phyloP scores from a whole-genome alignment of 2,329 filamentous ascomycete genomes.

The Ascocoryne sarcoides region DNA sequence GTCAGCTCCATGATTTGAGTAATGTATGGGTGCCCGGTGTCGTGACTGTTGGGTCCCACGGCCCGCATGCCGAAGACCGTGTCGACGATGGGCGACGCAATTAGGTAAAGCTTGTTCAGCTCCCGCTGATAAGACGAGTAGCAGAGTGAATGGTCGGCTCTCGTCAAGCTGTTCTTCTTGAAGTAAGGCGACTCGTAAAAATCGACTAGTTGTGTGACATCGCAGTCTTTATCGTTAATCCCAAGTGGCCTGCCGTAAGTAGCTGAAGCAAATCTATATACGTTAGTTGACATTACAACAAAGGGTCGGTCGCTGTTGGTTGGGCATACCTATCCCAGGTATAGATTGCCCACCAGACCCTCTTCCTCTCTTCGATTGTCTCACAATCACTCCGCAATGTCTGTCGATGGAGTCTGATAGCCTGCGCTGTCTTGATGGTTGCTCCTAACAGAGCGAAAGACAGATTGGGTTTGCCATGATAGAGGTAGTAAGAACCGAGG shows the following conservation, averaged over 20 bases:
- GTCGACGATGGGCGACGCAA: slow-evolving; percentile 27
- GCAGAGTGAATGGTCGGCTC: background rate
- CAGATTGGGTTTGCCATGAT: slow-evolving; percentile 30
- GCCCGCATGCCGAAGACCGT: slow-evolving; percentile 22
- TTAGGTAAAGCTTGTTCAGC: slow-evolving; percentile 26
- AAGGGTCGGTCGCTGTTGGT: background rate
- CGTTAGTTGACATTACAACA: background rate
- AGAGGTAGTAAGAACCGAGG: slow-evolving; percentile 34
- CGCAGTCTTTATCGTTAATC: slow-evolving; percentile 35
- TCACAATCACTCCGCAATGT: background rate
- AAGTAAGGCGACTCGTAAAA: slow-evolving; percentile 3
- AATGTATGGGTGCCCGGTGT: slow-evolving; percentile 1
- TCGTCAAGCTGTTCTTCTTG: background rate
- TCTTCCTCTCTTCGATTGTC: background rate
- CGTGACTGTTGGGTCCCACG: slow-evolving; percentile 6
- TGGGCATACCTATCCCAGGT: background rate
- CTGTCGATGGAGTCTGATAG: slow-evolving; percentile 1
- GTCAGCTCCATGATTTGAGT: slow-evolving; percentile 8
- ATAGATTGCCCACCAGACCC: background rate
- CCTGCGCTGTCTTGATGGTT: slow-evolving; percentile 1
- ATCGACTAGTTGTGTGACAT: slow-evolving; percentile 27
- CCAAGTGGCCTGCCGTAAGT: slow-evolving; percentile 33
- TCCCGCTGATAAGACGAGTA: slow-evolving; percentile 5
- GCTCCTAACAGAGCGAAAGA: slow-evolving; percentile 1
- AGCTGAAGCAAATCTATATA: slow-evolving; percentile 29